Evolutionary conservation across 2,329 filamentous ascomycete genomes (phyloP), one percentile per base, ranked within the genome.

Genomic region (Scortechinia acanthostroma): DNA sequence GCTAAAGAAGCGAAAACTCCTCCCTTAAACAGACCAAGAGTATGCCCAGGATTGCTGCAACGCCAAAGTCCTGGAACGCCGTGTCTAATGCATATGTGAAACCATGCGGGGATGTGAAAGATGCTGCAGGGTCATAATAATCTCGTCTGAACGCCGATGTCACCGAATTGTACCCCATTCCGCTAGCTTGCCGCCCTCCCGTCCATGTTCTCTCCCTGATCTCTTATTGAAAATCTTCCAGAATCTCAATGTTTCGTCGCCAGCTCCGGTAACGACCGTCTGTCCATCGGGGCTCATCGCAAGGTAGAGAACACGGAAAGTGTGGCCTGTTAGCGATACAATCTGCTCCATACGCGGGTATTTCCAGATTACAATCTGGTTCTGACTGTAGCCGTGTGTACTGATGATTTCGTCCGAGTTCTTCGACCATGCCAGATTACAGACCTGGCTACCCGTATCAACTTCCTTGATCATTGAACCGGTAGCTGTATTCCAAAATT

Each of bases 351-450:
- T 97, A 53, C 86, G 91, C 1, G 93, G 93, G 59, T 98, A 98
- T 59, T 98, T 98, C 93, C 93, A 98, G 46, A 98, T 89, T 28
- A 97, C 91, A 55, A 98, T 96, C 63, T 97, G 93, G 61, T 98
- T 96, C 60, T 98, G 93, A 53, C 86, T 91, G 68, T 96, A 98
- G 4, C 93, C 93, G 59, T 98, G 93, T 1, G 93, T 98, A 43
- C 86, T 91, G 45, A 98, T 91, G 47, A 98, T 90, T 64, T 98
- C 93, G 60, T 96, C 95, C 4, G 89, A 95, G 63, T 96, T 95
- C 59, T 94, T 95, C 16, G 86, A 93, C 91, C 94, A 98, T 3
- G 91, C 88, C 37, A 98, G 73, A 58, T 98, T 98, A 68, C 93
- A 98, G n/a, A 98, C 93, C 63, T 98, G 93, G 56, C 89, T 95